Evolutionary conservation across 345 rosid genomes (phyloP).

Genomic region (Citrus hindsii): DNA sequence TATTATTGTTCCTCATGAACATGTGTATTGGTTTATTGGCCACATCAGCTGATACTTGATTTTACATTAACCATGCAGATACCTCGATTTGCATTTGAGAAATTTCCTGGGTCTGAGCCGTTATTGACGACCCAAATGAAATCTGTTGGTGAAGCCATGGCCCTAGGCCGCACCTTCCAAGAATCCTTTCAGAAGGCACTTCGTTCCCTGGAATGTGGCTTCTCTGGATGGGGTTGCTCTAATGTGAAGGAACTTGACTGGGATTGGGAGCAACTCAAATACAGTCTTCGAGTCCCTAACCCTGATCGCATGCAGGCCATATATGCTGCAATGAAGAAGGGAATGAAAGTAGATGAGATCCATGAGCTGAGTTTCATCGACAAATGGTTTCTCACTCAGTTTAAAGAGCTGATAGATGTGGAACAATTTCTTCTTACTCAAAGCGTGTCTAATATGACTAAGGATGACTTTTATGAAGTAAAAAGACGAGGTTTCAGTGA

Average conservation of each 20-base stretch:
- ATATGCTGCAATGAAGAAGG: conserved; percentile 96
- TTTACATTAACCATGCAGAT: conserved; percentile 47
- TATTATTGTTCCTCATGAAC: neutral
- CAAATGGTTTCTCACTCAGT: conserved; percentile 95
- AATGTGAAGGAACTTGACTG: conserved; percentile 67
- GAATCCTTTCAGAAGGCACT: conserved; percentile 97
- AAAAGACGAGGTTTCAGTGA: conserved; percentile 91
- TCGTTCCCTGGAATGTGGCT: conserved; percentile 80
- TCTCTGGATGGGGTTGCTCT: conserved; percentile 93
- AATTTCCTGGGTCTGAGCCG: conserved; percentile 96
- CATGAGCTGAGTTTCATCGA: conserved; percentile 79
- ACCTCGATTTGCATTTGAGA: conserved; percentile 95
- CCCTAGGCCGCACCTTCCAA: conserved; percentile 89
- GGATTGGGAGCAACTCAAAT: conserved; percentile 91
- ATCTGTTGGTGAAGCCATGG: conserved; percentile 97
- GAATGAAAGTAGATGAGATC: conserved; percentile 86
- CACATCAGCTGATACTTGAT: neutral
- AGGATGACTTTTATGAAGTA: conserved; percentile 77
- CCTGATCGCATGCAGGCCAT: conserved; percentile 82
- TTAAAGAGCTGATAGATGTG: conserved; percentile 77
- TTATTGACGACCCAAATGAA: conserved; percentile 92
- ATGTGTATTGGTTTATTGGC: neutral
- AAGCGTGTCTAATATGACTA: conserved; percentile 58
- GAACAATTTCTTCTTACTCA: conserved; percentile 76
- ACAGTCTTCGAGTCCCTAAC: conserved; percentile 83